Evolutionary conservation across 1,139 yeast genomes (phyloP).

Genomic region (Suhomyces wounanorum): DNA sequence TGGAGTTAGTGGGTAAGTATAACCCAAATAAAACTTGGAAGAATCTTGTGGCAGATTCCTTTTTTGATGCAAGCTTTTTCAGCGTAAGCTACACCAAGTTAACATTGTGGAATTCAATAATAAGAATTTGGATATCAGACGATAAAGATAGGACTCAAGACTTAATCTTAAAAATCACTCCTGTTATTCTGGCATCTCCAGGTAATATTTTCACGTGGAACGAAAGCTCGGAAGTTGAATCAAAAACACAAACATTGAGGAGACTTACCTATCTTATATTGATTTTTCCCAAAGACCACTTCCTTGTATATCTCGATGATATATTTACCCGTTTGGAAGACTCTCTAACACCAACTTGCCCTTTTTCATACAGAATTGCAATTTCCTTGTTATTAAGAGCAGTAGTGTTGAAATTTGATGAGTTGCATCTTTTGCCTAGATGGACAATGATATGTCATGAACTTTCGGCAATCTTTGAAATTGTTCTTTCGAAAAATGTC

Average conservation of each 20-base stretch:
- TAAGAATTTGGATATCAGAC: constrained; percentile 55
- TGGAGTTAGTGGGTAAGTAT: constrained; percentile 39
- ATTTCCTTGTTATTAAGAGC: constrained; percentile 63
- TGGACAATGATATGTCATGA: constrained; percentile 74
- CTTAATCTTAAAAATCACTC: constrained; percentile 49
- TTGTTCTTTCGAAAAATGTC: constrained; percentile 28
- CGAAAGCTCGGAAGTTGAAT: constrained; percentile 62
- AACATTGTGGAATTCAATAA: constrained; percentile 51
- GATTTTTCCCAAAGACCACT: constrained; percentile 60
- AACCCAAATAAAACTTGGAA: constrained; percentile 53
- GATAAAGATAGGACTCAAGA: constrained; percentile 66
- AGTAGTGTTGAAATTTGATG: constrained; percentile 60
- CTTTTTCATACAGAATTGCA: constrained; percentile 43
- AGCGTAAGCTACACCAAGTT: constrained; percentile 27
- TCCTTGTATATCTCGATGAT: constrained; percentile 50
- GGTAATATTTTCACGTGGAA: constrained; percentile 74
- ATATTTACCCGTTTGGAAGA: constrained; percentile 53
- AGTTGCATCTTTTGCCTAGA: constrained; percentile 62
- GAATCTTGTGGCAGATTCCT: constrained; percentile 49
- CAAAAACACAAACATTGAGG: constrained; percentile 50
- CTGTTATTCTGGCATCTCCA: constrained; percentile 50
- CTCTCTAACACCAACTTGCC: constrained; percentile 36
- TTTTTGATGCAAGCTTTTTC: constrained; percentile 54
- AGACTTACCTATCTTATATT: constrained; percentile 64
- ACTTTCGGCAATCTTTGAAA: constrained; percentile 54